Conservation (phyloP, 1,284 basidiomycete species). For the Thelephora terrestris region DNA sequence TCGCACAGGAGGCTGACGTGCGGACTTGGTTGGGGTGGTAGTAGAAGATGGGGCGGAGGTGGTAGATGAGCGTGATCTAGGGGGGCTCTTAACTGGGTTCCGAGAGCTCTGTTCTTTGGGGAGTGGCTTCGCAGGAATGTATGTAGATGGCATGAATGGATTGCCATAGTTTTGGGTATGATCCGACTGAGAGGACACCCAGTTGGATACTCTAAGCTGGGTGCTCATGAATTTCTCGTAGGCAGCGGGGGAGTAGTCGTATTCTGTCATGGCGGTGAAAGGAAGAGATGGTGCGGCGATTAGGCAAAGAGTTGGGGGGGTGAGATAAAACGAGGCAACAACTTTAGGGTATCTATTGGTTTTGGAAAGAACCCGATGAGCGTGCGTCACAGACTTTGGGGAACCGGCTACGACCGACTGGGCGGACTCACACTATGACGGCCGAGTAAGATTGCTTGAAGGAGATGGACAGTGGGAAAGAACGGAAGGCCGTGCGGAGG, state of each 20-base stretch:
- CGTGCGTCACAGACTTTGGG: too few relatives aligned
- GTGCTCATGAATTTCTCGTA: conserved; percentile 33
- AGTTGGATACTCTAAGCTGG: conserved; percentile 32
- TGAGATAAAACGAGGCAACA: neutral
- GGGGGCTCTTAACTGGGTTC: conserved; percentile 3
- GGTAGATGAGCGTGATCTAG: conserved; percentile 6
- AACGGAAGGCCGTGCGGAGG: too few relatives aligned
- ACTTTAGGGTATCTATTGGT: neutral
- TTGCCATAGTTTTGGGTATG: conserved; percentile 16
- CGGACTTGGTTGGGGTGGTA: conserved; percentile 4
- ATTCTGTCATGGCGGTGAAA: conserved; percentile 35
- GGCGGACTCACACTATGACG: too few relatives aligned
- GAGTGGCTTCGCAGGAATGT: neutral
- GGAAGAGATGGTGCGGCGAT: conserved; percentile 2
- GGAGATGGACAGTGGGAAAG: too few relatives aligned
- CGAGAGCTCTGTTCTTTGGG: conserved; percentile 2
- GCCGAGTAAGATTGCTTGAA: too few relatives aligned
- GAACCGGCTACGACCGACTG: too few relatives aligned
- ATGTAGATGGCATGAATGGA: conserved; percentile 15
- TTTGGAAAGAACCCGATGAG: too few relatives aligned
- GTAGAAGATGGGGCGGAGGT: conserved; percentile 7
- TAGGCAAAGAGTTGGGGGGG: conserved; percentile 1
- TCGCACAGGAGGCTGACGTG: neutral
- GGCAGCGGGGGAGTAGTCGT: conserved; percentile 45
- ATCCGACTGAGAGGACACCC: conserved; percentile 25